Base-by-base conservation (phyloP, 768 basidiomycete genomes). In the Hysterangium stoloniferum region DNA sequence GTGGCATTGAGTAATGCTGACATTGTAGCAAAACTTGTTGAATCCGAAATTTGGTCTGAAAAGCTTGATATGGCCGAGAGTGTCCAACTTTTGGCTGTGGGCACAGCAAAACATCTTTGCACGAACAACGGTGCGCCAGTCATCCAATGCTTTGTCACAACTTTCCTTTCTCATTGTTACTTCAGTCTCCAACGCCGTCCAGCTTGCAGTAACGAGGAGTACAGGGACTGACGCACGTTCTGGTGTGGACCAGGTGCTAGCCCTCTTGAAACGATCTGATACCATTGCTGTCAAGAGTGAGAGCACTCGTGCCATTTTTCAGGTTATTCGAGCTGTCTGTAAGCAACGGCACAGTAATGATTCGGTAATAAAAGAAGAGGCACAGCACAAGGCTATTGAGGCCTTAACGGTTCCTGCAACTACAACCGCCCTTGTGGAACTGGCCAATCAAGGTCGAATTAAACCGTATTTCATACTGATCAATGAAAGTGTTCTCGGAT, bases 21-120 rank as follows among this genome's bases (percentile, higher is more conserved):
- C 19, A 70, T 94, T 31, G 70, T 95, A 34, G 76, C 77, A 35
- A 65, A 70, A 17, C 72, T 94, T 19, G 67, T 76, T 5, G 65
- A 66, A 28, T 86, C 83, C 46, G 77, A 77, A 4, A 73, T 87
- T 15, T 95, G 81, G 80, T 76, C 75, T 38, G 75, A 79, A 53
- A 77, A 77, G 54, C 67, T 76, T n/a, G 89, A 95, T 63, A 81
- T 92, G 74, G 83, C 85, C 5, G 85, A 91, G 48, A 76, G 88
- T 20, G 80, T 97, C 1, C 95, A 98, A 64, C 72, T 92, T 5
- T 82, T 82, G 42, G 89, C 88, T 0, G 86, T 97, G 45, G 91
- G 91, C 1, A 76, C 91, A 6, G 78, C 84, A 15, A 99, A 97
- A 65, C 89, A 95, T 62, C 73, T 98, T 48, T 92, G 87, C 61